These are phyloP conservation scores for Agmasoma carcini DNA, from an alignment of 371 early-diverging fungal genomes.

Conservation along the genomic window DNA sequence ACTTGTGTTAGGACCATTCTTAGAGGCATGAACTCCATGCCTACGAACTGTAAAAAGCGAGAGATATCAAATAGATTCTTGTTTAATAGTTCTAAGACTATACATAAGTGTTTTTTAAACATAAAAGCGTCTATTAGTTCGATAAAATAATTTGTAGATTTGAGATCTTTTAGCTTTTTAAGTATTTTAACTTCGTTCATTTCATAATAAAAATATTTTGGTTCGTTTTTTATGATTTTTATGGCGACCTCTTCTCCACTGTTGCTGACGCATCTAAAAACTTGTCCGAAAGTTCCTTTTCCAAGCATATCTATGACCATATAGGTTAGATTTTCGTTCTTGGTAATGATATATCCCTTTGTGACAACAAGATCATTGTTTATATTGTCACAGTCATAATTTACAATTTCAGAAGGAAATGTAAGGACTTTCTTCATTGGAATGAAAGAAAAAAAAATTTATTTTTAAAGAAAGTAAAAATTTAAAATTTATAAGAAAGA, in stretches of 20 bases:
- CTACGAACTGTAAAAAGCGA: conserved; percentile 69
- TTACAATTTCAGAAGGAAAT: conserved; percentile 17
- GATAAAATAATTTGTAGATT: conserved; percentile 46
- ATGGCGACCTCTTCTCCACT: conserved; percentile 72
- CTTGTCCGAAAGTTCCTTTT: conserved; percentile 91
- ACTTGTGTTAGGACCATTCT: conserved; percentile 67
- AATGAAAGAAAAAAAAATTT: too few species aligned
- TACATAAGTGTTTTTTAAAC: conserved; percentile 72
- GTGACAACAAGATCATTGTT: conserved; percentile 28
- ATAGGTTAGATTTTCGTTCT: conserved; percentile 2
- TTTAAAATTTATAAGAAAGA: too few species aligned
- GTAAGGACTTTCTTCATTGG: too few species aligned
- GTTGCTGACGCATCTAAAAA: conserved; percentile 71
- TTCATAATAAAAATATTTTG: conserved; percentile 72
- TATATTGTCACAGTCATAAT: conserved; percentile 19
- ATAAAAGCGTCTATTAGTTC: conserved; percentile 66
- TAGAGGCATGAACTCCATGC: conserved; percentile 65
- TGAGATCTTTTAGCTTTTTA: conserved; percentile 18
- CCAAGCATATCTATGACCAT: conserved; percentile 57
- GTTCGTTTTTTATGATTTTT: conserved; percentile 82
- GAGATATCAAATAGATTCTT: conserved; percentile 78
- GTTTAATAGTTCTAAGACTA: conserved; percentile 76
- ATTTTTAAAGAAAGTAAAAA: too few species aligned
- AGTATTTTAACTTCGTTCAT: conserved; percentile 64
- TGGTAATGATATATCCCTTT: conserved; percentile 24